Percentiles rank a stretch among this genome's conserved stretches.
These are phyloP conservation scores for Komagataella kurtzmanii DNA, from an alignment of 805 yeast genomes.

Conservation along the genomic window DNA sequence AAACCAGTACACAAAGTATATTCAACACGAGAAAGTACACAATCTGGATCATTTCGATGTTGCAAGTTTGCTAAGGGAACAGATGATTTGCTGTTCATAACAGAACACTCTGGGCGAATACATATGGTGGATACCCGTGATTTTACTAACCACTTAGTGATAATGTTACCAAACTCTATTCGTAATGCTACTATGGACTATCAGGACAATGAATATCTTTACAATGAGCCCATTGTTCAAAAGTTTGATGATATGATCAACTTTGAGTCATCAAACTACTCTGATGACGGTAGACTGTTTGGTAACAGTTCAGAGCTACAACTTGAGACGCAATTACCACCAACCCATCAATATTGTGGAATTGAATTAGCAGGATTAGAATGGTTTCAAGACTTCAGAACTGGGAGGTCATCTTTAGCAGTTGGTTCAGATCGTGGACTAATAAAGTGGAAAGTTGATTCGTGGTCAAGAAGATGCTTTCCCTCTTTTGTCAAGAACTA, in stretches of 20 bases:
- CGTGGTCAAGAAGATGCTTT: slow-evolving; percentile 47
- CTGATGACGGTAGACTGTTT: slow-evolving; percentile 6
- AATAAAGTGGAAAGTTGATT: slow-evolving; percentile 55
- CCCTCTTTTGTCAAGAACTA: slow-evolving; percentile 27
- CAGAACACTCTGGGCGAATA: slow-evolving; percentile 80
- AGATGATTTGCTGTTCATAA: slow-evolving; percentile 63
- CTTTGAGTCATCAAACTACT: neutral
- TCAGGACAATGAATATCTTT: neutral
- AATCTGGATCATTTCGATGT: slow-evolving; percentile 24
- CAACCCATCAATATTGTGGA: slow-evolving; percentile 3
- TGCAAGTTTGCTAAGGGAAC: slow-evolving; percentile 47
- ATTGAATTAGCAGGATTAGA: slow-evolving; percentile 48
- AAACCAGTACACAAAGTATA: slow-evolving; percentile 38
- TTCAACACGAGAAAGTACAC: slow-evolving; percentile 44
- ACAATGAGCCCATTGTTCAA: slow-evolving; percentile 1
- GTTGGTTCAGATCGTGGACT: slow-evolving; percentile 61
- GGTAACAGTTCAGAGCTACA: slow-evolving; percentile 8
- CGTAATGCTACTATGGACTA: neutral
- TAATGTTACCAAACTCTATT: slow-evolving; percentile 44
- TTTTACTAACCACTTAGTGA: slow-evolving; percentile 61
- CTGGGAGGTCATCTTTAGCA: slow-evolving; percentile 30
- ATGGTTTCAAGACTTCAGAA: slow-evolving; percentile 26
- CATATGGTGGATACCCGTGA: slow-evolving; percentile 75
- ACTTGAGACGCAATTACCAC: neutral
- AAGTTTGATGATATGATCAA: neutral